These are phyloP conservation scores for Solanum virginianum DNA, from an alignment of 257 asterid species.

Conservation along the genomic window DNA sequence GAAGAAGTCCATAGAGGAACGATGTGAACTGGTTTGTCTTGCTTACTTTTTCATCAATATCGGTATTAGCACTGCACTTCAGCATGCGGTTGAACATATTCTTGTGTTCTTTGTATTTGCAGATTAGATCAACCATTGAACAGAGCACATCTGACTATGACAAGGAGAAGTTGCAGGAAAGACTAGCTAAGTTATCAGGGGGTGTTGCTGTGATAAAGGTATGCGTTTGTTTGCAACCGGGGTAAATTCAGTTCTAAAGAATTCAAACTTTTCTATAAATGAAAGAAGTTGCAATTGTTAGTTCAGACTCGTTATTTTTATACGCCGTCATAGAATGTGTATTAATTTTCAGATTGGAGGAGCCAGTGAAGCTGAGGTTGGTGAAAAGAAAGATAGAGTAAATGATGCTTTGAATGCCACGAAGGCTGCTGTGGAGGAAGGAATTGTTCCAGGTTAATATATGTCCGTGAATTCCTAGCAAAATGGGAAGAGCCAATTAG, in stretches of 20 bases:
- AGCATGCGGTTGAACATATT: not conserved
- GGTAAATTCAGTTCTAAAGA: not conserved
- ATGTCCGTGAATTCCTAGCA: not conserved
- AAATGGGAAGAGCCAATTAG: not conserved
- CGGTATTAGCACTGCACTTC: not conserved
- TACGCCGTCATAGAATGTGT: not conserved
- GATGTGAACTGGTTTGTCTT: slow-evolving; percentile 70
- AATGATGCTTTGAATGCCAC: slow-evolving; percentile 95
- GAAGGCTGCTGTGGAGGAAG: slow-evolving; percentile 97
- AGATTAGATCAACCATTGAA: slow-evolving; percentile 74
- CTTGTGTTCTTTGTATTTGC: not conserved
- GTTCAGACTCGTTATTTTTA: not conserved
- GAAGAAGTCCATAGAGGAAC: slow-evolving; percentile 70
- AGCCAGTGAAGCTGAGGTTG: slow-evolving; percentile 90
- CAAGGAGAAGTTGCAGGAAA: slow-evolving; percentile 89
- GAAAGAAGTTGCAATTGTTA: not conserved
- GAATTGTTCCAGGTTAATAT: slow-evolving; percentile 69
- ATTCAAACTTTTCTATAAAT: not conserved
- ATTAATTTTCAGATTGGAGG: slow-evolving; percentile 65
- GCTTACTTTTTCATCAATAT: not conserved
- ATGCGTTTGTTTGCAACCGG: not conserved
- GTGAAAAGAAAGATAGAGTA: slow-evolving; percentile 93
- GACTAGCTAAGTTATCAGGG: slow-evolving; percentile 92
- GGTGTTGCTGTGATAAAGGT: slow-evolving; percentile 98
- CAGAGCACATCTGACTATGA: slow-evolving; percentile 81